These are phyloP conservation scores for Entoloma clypeatum DNA, from an alignment of 1,284 basidiomycete genomes.

Conservation along the genomic window DNA sequence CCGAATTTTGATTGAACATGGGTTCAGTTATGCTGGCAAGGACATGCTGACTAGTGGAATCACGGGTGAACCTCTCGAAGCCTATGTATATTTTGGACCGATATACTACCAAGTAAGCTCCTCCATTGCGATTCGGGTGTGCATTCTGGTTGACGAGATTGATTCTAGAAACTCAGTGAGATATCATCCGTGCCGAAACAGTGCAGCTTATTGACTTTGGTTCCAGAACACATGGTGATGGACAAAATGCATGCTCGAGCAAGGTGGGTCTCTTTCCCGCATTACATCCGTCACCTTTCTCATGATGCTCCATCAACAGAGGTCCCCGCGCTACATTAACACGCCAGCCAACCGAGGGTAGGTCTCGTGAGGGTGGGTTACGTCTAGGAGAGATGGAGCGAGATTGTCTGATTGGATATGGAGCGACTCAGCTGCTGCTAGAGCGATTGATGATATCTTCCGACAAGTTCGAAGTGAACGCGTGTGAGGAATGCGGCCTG, in stretches of 20 bases:
- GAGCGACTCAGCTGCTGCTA: constrained; percentile 92
- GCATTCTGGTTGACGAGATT: constrained; percentile 11
- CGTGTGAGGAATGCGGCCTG: constrained; percentile 91
- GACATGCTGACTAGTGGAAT: constrained; percentile 98
- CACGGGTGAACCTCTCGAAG: constrained; percentile 94
- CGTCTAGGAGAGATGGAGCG: constrained; percentile 99
- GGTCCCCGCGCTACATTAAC: constrained; percentile 96
- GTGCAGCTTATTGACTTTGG: constrained; percentile 14
- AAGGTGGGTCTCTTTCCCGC: constrained; percentile 49
- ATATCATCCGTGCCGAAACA: constrained; percentile 5
- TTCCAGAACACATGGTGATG: constrained; percentile 92
- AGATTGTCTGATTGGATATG: constrained; percentile 94
- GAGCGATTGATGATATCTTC: constrained; percentile 98
- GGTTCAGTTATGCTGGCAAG: constrained; percentile 97
- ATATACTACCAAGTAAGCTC: constrained; percentile 90
- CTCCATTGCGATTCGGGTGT: constrained; percentile 8
- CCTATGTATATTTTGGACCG: constrained; percentile 97
- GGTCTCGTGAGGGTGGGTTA: constrained; percentile 95
- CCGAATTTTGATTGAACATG: constrained; percentile 89
- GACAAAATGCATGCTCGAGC: constrained; percentile 99
- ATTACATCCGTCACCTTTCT: constrained; percentile 7
- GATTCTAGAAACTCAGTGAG: constrained; percentile 77
- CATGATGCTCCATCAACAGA: constrained; percentile 36
- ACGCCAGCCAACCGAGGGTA: constrained; percentile 97
- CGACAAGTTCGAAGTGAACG: constrained; percentile 96